Base-by-base conservation (phyloP, 331 rosid genomes). In the Prunus yedoensis region DNA sequence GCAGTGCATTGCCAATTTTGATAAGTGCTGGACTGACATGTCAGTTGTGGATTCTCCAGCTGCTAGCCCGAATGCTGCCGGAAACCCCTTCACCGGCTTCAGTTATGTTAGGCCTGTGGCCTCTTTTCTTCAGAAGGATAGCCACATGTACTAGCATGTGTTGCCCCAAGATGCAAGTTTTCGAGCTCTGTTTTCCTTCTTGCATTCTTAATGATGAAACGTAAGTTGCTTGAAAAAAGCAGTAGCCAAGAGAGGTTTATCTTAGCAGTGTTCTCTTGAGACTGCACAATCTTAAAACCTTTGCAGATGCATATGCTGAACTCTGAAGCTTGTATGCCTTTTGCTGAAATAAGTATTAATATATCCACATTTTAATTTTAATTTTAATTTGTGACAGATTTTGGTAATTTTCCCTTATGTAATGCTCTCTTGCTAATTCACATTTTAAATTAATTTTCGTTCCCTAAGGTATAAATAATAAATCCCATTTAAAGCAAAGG, bases 21-120 rank as follows among this genome's bases (percentile, higher is more conserved):
- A 94, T 61, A 91, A 88, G 84, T 82, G 88, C 77, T 94, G 96
- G 98, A 94, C 98, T 0, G 97, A 94, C 43, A 94, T 94, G 98
- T 86, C 98, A 1, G 80, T 94, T 15, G 89, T 81, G 15, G 97
- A 82, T 77, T 94, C 98, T 1, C 98, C 98, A 0, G 96, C 89
- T 8, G 90, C 91, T 57, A 94, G 98, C 60, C 98, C 98, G 1
- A 85, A 81, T 68, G 80, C 84, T 20, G 87, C 87, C 18, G 98
- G 89, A 57, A 91, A 89, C 70, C 90, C 86, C 74, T 94, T 91
- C 88, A 83, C 76, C 46, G 96, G 86, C 71, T 94, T 94, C 70
- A 87, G 89, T 68, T 94, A 94, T 80, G 98, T 86, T 77, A 91
- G 80, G 78, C 96, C 96, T 63, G 89, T 89, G 5, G 90, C 92